Evolutionary conservation across 73 alveolate genomes (phyloP), one percentile per base, ranked within the genome.

Genomic region (Breviolum minutum): DNA sequence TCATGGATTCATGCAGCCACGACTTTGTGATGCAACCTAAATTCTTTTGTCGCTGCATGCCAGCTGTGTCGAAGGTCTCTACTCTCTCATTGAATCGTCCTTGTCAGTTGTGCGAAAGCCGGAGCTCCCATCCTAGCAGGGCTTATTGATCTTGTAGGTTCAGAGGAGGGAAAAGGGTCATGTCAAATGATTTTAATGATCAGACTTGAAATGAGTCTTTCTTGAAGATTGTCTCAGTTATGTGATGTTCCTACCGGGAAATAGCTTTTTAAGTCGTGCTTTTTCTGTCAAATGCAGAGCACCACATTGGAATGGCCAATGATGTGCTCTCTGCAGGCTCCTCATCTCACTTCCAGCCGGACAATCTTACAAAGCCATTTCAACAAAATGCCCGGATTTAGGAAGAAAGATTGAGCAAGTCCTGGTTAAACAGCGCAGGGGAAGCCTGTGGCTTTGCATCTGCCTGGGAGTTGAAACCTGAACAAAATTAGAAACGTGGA

Each of bases 61-160:
- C 0, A 79, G 7, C 32, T 12, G 16, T 29, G 32, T 13, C 63
- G n/a, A 79, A 32, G n/a, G 54, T 79, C 22, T 68, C 64, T 77
- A 22, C 63, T 79, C 87, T 11, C 63, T 22, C 27, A 24, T 19
- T 79, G 7, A 13, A 62, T 6, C 20, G 70, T 74, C 98, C 98
- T 92, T 54, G 60, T 74, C 81, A 6, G 69, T 92, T 76, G 98
- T 92, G 80, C 98, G 98, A 27, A 92, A 92, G 66, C 98, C 98
- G 13, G 98, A 84, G 48, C 91, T 70, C 29, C 98, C 98, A 92
- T 92, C 98, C 98, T 92, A 68, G 32, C 84, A 16, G 61, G 76
- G 60, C 82, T 17, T 11, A 1, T 2, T 71, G 27, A 24, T 71
- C 27, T 14, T 24, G 54, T 40, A 40, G 54, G 3, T 40, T 40